These are phyloP conservation scores for Posidonia australis DNA, from an alignment of 106 monocot species.

Conservation along the genomic window DNA sequence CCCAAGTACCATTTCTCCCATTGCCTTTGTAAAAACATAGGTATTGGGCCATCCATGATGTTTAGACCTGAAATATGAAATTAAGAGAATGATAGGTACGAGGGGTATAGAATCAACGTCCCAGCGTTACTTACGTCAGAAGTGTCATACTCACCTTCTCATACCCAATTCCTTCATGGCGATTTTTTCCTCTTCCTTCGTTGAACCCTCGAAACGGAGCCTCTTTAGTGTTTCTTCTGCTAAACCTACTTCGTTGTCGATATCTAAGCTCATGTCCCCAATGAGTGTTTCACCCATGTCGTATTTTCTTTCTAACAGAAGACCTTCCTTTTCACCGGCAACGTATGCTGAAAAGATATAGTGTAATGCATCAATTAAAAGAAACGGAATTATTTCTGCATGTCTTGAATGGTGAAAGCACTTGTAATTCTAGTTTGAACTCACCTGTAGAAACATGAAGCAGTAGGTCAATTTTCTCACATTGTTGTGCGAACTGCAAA, in stretches of 20 bases:
- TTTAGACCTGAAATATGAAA: conserved; percentile 27
- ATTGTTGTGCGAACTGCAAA: conserved; percentile 17
- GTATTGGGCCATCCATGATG: conserved; percentile 78
- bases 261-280: conserved; percentile 29
- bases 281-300: conserved; percentile 36
- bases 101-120: too few relatives aligned
- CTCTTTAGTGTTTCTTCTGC: conserved; percentile 27
- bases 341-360: too few relatives aligned
- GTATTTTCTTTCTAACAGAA: conserved; percentile 44
- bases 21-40: conserved; percentile 75
- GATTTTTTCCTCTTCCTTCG: conserved; percentile 18
- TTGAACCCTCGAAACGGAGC: conserved; percentile 7
- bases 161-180: conserved; percentile 55
- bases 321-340: conserved; percentile 34
- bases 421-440: background rate
- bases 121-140: too few relatives aligned
- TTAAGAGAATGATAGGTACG: background rate
- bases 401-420: background rate
- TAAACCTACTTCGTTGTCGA: conserved; percentile 40
- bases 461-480: conserved; percentile 13
- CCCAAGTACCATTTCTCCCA: conserved; percentile 74
- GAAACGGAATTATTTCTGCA: too few relatives aligned
- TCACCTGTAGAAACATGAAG: conserved; percentile 28
- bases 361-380: too few relatives aligned
- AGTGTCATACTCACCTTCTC: conserved; percentile 26